These are phyloP conservation scores for Colletotrichum sojae DNA, from an alignment of 2,329 filamentous ascomycete species.

Conservation along the genomic window DNA sequence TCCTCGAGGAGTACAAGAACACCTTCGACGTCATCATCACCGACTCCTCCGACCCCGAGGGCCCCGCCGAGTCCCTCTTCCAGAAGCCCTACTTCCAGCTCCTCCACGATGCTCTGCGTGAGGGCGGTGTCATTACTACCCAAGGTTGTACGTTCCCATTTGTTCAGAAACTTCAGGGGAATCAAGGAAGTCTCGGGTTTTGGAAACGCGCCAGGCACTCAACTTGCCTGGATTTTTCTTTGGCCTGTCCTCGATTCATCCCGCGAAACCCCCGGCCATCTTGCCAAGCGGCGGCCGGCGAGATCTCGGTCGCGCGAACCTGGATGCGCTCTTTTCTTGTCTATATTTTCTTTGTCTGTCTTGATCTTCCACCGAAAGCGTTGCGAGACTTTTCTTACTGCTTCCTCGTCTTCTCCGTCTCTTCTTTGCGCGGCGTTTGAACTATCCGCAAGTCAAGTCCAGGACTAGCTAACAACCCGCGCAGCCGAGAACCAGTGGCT, in stretches of 20 bases:
- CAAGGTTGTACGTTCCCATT: conserved; percentile 99
- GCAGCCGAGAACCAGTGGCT: conserved; percentile 99
- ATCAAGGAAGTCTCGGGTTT: conserved; percentile 39
- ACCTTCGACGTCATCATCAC: conserved; percentile 99
- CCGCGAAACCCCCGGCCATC: conserved; percentile 14
- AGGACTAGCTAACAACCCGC: conserved; percentile 37
- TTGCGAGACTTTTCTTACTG: conserved; percentile 18
- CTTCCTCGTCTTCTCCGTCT: conserved; percentile 22
- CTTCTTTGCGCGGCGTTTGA: not conserved
- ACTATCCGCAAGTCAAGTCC: conserved; percentile 4
- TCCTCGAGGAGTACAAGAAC: conserved; percentile 96
- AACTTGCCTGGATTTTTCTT: conserved; percentile 51
- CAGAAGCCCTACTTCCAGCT: conserved; percentile 99
- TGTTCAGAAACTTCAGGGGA: conserved; percentile 51
- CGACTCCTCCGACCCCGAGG: conserved; percentile 97
- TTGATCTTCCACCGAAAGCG: not conserved
- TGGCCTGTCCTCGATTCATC: conserved; percentile 37
- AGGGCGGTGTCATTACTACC: conserved; percentile 98
- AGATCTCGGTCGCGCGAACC: conserved; percentile 24
- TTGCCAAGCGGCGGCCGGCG: conserved; percentile 34
- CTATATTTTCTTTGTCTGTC: conserved; percentile 33
- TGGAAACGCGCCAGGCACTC: conserved; percentile 15
- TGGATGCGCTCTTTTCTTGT: conserved; percentile 22
- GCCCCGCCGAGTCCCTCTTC: conserved; percentile 96
- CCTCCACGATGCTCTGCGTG: conserved; percentile 87